Evolutionary conservation across 2,329 filamentous ascomycete species (phyloP).

Genomic region (Zymoseptoria pseudotritici): DNA sequence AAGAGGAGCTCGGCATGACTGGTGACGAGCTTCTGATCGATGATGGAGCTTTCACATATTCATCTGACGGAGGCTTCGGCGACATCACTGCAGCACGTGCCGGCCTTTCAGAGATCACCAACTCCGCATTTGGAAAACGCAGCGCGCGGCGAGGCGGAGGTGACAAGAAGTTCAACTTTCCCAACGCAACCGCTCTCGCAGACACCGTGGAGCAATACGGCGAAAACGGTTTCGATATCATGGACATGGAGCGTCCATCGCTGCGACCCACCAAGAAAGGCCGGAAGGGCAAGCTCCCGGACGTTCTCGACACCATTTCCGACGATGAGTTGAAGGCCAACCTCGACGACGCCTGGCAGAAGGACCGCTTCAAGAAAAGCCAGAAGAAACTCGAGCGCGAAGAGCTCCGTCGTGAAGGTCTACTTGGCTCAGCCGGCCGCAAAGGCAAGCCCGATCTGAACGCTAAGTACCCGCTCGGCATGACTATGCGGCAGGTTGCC

Average conservation of each 20-base stretch:
- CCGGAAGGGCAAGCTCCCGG: constrained; percentile 39
- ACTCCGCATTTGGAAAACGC: constrained; percentile 17
- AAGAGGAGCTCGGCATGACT: constrained; percentile 56
- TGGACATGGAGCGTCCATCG: constrained; percentile 71
- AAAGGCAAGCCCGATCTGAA: constrained; percentile 46
- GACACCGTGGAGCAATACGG: constrained; percentile 56
- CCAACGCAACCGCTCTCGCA: constrained; percentile 49
- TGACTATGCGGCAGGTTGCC: constrained; percentile 62
- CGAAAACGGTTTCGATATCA: constrained; percentile 70
- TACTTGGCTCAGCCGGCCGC: constrained; percentile 30
- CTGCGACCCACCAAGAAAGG: constrained; percentile 59
- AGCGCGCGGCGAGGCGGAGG: constrained; percentile 14
- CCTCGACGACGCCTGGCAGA: constrained; percentile 36
- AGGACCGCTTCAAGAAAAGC: constrained; percentile 40
- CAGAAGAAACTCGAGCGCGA: constrained; percentile 42
- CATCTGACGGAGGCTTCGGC: constrained; percentile 19
- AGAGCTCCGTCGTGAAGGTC: constrained; percentile 37
- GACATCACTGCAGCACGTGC: constrained; percentile 26
- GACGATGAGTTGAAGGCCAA: constrained; percentile 38
- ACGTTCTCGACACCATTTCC: constrained; percentile 33
- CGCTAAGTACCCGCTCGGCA: constrained; percentile 64
- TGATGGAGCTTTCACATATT: constrained; percentile 22
- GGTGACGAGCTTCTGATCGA: constrained; percentile 52
- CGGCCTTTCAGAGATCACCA: constrained; percentile 24
- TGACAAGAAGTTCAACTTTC: constrained; percentile 36